Evolutionary conservation across 2,329 filamentous ascomycete species (phyloP).

Genomic region (Paracamarosporium sp.): DNA sequence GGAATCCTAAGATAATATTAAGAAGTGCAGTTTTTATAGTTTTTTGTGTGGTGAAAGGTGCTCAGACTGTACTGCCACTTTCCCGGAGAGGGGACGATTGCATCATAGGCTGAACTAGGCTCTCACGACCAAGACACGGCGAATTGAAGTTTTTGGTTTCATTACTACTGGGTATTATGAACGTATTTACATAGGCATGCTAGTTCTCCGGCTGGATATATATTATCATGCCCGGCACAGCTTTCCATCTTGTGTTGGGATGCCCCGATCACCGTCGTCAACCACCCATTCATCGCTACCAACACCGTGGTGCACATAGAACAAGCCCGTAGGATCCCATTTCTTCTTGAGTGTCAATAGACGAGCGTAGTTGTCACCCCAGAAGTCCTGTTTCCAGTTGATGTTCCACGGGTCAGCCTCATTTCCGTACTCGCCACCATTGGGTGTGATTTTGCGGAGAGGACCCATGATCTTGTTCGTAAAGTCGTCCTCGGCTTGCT

Average conservation of each 20-base stretch:
- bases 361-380: constrained; percentile 42
- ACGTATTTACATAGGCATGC: not conserved
- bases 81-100: too few relatives aligned
- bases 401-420: constrained; percentile 51
- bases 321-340: constrained; percentile 38
- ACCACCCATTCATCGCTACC: constrained; percentile 40
- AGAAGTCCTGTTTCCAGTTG: constrained; percentile 49
- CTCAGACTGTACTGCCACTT: too few relatives aligned
- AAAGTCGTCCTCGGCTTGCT: constrained; percentile 21
- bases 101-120: too few relatives aligned
- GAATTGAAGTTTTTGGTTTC: too few relatives aligned
- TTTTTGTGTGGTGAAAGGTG: too few relatives aligned
- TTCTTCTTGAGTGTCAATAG: constrained; percentile 36
- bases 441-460: constrained; percentile 28
- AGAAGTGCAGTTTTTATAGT: too few relatives aligned
- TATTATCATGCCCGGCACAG: constrained; percentile 22
- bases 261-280: constrained; percentile 35
- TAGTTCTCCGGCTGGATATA: not conserved
- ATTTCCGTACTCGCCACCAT: constrained; percentile 46
- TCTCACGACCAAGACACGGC: too few relatives aligned
- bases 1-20: too few relatives aligned
- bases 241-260: constrained; percentile 38
- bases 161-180: not conserved
- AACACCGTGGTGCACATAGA: constrained; percentile 41
- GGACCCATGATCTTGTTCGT: constrained; percentile 31